A percentile compares a stretch with the other conserved stretches of the same genome.
phyloP scores from a whole-genome alignment of 495 filamentous ascomycete species.

The Ramalina intermedia region DNA sequence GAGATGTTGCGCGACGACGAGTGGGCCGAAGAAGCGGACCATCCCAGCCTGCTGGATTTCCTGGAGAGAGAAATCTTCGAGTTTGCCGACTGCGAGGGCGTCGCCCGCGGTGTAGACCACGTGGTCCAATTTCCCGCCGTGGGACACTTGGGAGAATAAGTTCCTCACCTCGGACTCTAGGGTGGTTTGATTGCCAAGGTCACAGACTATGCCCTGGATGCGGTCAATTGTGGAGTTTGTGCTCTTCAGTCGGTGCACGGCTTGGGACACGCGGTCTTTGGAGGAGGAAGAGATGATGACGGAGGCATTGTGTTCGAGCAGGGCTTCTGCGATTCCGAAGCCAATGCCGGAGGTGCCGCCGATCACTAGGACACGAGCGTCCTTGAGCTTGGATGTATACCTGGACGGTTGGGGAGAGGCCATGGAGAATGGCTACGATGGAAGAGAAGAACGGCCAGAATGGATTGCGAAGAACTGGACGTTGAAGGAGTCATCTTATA shows the following conservation, averaged over 20 bases:
- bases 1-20: constrained; percentile 39
- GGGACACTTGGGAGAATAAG: constrained; percentile 26
- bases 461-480: no score
- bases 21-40: constrained; percentile 36
- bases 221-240: constrained; percentile 24
- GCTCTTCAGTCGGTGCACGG: constrained; percentile 24
- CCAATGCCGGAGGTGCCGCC: constrained; percentile 45
- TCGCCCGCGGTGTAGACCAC: constrained; percentile 48
- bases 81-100: constrained; percentile 18
- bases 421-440: constrained; percentile 18
- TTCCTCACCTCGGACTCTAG: constrained; percentile 31
- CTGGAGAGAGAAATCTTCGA: constrained; percentile 26
- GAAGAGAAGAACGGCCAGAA: no score
- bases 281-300: constrained; percentile 42
- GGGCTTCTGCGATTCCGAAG: constrained; percentile 35
- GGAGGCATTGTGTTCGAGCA: constrained; percentile 32
- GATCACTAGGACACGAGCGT: constrained; percentile 32
- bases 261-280: constrained; percentile 22
- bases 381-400: constrained; percentile 18
- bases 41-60: constrained; percentile 25
- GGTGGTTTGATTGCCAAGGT: constrained; percentile 29
- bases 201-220: constrained; percentile 31
- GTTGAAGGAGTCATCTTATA: no score
- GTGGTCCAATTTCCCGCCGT: constrained; percentile 36
- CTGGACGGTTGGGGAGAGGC: constrained; percentile 10